Conservation (phyloP, 2,329 filamentous ascomycete genomes). For the Nothomitra cinnamomea region DNA sequence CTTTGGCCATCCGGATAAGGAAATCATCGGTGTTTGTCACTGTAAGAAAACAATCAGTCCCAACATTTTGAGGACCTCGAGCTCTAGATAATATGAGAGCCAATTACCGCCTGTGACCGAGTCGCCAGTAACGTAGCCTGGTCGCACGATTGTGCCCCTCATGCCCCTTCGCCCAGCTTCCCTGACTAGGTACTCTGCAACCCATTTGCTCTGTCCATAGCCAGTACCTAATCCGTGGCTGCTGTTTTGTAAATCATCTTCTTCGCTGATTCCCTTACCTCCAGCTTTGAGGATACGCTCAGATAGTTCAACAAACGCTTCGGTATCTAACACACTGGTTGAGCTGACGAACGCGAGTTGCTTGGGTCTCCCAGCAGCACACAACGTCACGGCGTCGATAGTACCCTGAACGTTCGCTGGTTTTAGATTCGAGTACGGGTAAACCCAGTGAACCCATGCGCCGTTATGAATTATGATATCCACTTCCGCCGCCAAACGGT, state of each 20-base stretch:
- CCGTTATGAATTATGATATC: constrained; percentile 74
- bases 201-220: constrained; percentile 89
- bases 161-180: constrained; percentile 68
- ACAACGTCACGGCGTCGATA: constrained; percentile 58
- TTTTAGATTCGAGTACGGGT: constrained; percentile 57
- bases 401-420: constrained; percentile 68
- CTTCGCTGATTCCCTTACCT: constrained; percentile 49
- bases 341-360: constrained; percentile 67
- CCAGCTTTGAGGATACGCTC: constrained; percentile 42
- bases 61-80: neutral
- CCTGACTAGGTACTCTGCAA: constrained; percentile 51
- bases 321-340: constrained; percentile 65
- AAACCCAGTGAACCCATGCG: constrained; percentile 54
- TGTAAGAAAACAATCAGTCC: constrained; percentile 6
- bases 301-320: constrained; percentile 63
- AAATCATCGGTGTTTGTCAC: constrained; percentile 77
- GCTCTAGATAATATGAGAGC: neutral
- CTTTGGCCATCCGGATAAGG: constrained; percentile 67
- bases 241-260: constrained; percentile 63
- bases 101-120: constrained; percentile 38
- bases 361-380: constrained; percentile 62
- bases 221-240: constrained; percentile 63
- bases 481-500: constrained; percentile 43
- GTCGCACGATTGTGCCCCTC: constrained; percentile 56
- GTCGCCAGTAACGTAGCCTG: constrained; percentile 74